Evolutionary conservation across 2,329 filamentous ascomycete species (phyloP), one percentile per base, ranked within the genome.

Genomic region (Colletotrichum nymphaeae): DNA sequence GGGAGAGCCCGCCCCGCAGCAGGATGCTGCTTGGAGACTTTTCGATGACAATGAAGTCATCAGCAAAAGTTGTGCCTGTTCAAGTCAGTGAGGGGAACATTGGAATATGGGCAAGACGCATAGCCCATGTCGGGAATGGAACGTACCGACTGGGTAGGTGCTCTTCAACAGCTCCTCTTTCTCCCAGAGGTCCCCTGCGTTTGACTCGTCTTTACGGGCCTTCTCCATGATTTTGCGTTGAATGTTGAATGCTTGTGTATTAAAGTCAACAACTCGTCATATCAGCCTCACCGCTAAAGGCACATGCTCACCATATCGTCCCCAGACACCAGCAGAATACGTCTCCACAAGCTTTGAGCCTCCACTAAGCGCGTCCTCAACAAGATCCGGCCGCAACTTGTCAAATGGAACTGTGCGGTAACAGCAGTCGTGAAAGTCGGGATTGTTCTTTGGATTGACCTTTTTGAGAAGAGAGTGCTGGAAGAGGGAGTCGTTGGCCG

Each of bases 21-120:
- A 68, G 30, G 59, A 76, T 16, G 1, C 26, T 37, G 1, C 30
- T 19, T 8, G 73, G 11, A 6, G 69, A 52, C 53, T 75, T 75
- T 16, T 72, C 52, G 11, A 70, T 24, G 3, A 75, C 67, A n/a
- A 75, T 32, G n/a, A 76, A 76, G 57, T 75, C 66, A n/a, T 75
- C 67, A 14, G 74, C 65, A n/a, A 75, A 9, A 9, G 67, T 63
- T 7, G 60, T 68, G 19, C 74, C 74, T 76, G 5, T 0, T 4
- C 5, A 9, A 11, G 1, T 30, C 3, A 30, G 37, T 14, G 2
- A n/a, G 24, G 19, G 26, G 5, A 56, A 49, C 8, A 9, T 22
- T n/a, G 8, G n/a, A 22, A 1, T 8, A 8, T 19, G 37, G 16
- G 37, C 16, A 19, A 42, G 6, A 6, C 14, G 16, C 37, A 42